Percentiles rank a stretch among this genome's conserved stretches.
Evolutionary conservation across 2,329 filamentous ascomycete species (phyloP).

Genomic region (Aureobasidium sp.): DNA sequence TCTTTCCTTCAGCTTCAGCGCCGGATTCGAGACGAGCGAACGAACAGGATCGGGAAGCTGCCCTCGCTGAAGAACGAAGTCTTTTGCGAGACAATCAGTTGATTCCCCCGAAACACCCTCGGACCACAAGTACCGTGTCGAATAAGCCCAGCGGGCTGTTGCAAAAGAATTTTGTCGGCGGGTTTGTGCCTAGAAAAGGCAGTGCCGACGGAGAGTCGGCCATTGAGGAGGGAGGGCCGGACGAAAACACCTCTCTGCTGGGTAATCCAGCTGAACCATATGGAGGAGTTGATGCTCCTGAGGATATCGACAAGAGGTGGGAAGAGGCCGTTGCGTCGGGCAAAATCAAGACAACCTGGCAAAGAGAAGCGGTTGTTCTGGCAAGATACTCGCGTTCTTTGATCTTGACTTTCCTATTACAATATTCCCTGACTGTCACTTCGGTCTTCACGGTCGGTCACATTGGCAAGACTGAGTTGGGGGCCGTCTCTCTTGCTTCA

Average conservation of each 20-base stretch:
- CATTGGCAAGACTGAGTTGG: constrained; percentile 37
- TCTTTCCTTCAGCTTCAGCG: constrained; percentile 56
- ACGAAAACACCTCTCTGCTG: constrained; percentile 17
- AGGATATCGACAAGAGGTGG: constrained; percentile 64
- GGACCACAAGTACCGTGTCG: constrained; percentile 17
- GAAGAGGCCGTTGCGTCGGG: constrained; percentile 74
- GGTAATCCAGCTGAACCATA: constrained; percentile 28
- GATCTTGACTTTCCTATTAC: constrained; percentile 37
- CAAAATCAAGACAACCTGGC: constrained; percentile 81
- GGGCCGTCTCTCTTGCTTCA: constrained; percentile 35
- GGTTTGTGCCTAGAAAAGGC: constrained; percentile 12
- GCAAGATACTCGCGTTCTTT: constrained; percentile 37
- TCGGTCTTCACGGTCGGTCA: constrained; percentile 38
- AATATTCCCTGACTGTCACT: constrained; percentile 38
- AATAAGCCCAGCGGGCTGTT: constrained; percentile 2
- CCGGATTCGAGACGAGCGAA: constrained; percentile 39
- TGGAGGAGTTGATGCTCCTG: constrained; percentile 37
- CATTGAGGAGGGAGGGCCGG: background rate
- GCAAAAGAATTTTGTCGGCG: background rate
- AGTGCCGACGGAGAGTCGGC: constrained; percentile 10
- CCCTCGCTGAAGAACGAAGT: constrained; percentile 49
- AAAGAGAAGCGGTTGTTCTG: constrained; percentile 76
- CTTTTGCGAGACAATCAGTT: constrained; percentile 52
- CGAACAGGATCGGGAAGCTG: constrained; percentile 45
- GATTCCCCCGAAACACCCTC: constrained; percentile 44